phyloP scores from a whole-genome alignment of 768 basidiomycete genomes.

The Gyrodon lividus region DNA sequence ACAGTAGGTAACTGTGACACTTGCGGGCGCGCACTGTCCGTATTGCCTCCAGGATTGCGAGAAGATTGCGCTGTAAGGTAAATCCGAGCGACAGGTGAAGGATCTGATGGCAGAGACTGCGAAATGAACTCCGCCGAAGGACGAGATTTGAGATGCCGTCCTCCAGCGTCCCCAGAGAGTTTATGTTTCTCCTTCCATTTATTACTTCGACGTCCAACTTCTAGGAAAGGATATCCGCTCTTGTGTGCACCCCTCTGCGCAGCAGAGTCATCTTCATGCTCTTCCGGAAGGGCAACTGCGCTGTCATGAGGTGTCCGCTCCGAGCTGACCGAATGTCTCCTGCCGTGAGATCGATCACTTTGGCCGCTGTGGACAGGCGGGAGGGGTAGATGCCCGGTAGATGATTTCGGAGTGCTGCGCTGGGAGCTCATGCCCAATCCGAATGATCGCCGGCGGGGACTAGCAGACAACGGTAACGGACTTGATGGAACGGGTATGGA shows the following conservation, averaged over 20 bases:
- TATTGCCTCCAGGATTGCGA: not conserved
- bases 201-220: constrained; percentile 12
- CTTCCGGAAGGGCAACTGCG: constrained; percentile 33
- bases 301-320: constrained; percentile 33
- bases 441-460: constrained; percentile 33
- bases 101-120: constrained; percentile 20
- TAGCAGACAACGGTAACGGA: constrained; percentile 32
- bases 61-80: constrained; percentile 9
- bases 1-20: constrained; percentile 23
- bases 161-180: not conserved
- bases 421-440: constrained; percentile 28
- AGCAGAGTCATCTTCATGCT: constrained; percentile 5
- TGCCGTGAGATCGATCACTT: constrained; percentile 21
- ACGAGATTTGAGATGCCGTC: constrained; percentile 7
- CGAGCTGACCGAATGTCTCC: constrained; percentile 30
- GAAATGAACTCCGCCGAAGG: constrained; percentile 20
- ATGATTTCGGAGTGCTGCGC: constrained; percentile 30
- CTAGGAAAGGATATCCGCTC: constrained; percentile 2
- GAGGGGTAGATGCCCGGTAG: constrained; percentile 26
- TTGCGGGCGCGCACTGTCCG: not conserved
- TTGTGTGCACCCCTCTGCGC: constrained; percentile 16
- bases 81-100: constrained; percentile 15
- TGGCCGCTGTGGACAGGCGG: constrained; percentile 15
- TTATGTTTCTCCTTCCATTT: constrained; percentile 31
- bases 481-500: constrained; percentile 30